phyloP scores from a whole-genome alignment of 805 yeast genomes.

The Vanderwaltozyma yarrowii region DNA sequence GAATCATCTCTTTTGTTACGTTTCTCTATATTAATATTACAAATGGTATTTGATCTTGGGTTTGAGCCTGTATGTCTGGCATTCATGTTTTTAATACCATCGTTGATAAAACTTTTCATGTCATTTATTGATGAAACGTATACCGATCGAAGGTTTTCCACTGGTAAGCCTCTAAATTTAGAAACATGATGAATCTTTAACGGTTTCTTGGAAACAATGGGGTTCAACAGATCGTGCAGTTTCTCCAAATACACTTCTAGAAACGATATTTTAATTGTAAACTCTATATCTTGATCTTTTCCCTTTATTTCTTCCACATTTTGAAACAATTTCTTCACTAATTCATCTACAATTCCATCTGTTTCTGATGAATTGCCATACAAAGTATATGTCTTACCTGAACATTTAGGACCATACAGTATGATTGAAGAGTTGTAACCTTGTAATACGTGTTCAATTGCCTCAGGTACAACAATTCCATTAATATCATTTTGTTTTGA shows the following conservation, averaged over 20 bases:
- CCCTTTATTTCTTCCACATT: conserved; percentile 37
- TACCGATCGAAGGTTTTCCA: conserved; percentile 26
- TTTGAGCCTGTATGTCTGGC: background rate
- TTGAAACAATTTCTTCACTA: conserved; percentile 54
- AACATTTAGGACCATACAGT: conserved; percentile 73
- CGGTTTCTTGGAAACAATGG: conserved; percentile 20
- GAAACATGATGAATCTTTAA: conserved; percentile 29
- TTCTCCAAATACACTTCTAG: conserved; percentile 79
- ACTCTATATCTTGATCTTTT: conserved; percentile 36
- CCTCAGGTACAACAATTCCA: conserved; percentile 1
- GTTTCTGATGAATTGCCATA: conserved; percentile 37
- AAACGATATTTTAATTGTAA: conserved; percentile 56
- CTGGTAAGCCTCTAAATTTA: conserved; percentile 48
- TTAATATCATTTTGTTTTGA: conserved; percentile 36
- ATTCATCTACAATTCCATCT: conserved; percentile 65
- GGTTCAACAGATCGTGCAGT: conserved; percentile 57
- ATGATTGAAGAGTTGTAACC: conserved; percentile 74
- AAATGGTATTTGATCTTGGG: conserved; percentile 56
- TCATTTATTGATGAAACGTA: conserved; percentile 2
- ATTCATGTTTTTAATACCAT: background rate
- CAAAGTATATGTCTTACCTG: conserved; percentile 73
- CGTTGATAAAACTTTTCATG: background rate
- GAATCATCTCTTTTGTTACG: conserved; percentile 34
- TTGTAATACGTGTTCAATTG: conserved; percentile 7
- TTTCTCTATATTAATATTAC: conserved; percentile 59